Conservation (phyloP, 192 early-diverging fungal species). For the Allomyces macrogynus region DNA sequence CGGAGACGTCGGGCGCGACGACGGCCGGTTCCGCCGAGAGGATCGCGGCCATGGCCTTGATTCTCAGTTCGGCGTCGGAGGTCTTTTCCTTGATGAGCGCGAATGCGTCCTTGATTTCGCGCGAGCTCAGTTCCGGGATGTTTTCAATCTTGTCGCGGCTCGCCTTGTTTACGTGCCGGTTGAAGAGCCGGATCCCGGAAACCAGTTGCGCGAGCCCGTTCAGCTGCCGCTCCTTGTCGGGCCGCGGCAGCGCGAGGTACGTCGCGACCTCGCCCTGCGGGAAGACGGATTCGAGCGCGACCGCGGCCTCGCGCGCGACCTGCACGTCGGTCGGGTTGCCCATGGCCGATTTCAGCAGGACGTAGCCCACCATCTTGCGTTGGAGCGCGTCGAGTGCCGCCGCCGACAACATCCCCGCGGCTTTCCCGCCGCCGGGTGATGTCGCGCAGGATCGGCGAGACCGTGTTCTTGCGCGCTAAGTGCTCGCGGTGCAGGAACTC, state of each 20-base stretch:
- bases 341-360: constrained; percentile 26
- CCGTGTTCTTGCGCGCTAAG: constrained; percentile 15
- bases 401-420: constrained; percentile 18
- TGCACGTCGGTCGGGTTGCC: constrained; percentile 33
- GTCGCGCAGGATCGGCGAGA: constrained; percentile 19
- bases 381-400: constrained; percentile 16
- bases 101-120: constrained; percentile 16
- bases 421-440: constrained; percentile 21
- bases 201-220: constrained; percentile 35
- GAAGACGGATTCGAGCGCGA: constrained; percentile 40
- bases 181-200: constrained; percentile 36
- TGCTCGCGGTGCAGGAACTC: constrained; percentile 37
- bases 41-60: neutral
- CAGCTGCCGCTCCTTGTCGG: constrained; percentile 36
- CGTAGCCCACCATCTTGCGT: constrained; percentile 34
- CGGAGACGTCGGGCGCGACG: neutral
- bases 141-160: constrained; percentile 27
- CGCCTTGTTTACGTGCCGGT: constrained; percentile 35
- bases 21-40: neutral
- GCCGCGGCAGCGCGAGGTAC: constrained; percentile 24
- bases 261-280: constrained; percentile 32
- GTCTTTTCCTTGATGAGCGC: constrained; percentile 7
- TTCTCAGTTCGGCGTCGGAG: constrained; percentile 9
- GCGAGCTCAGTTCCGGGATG: constrained; percentile 18
- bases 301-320: constrained; percentile 35